Evolutionary conservation across 2,329 filamentous ascomycete genomes (phyloP).

Genomic region (Orbilia brochopaga): DNA sequence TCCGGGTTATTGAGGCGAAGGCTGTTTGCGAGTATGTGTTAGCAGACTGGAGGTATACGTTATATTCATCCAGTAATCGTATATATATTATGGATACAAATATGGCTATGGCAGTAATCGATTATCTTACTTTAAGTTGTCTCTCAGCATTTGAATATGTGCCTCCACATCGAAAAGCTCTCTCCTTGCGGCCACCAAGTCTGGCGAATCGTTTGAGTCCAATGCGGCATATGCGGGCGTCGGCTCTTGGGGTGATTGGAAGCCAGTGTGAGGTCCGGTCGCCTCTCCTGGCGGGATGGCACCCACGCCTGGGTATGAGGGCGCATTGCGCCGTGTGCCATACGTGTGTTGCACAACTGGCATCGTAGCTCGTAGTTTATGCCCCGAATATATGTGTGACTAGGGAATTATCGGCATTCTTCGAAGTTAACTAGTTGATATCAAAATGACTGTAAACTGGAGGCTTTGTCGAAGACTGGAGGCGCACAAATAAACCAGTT

Average conservation of each 20-base stretch:
- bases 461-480: no score
- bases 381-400: no score
- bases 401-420: no score
- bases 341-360: conserved; percentile 40
- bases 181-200: conserved; percentile 30
- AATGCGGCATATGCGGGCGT: conserved; percentile 21
- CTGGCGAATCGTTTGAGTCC: conserved; percentile 18
- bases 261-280: background rate
- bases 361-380: no score
- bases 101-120: no score
- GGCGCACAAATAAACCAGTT: no score
- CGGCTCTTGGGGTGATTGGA: conserved; percentile 16
- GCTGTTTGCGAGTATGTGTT: conserved; percentile 6
- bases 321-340: conserved; percentile 19
- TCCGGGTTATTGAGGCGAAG: background rate
- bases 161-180: conserved; percentile 22
- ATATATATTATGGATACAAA: no score
- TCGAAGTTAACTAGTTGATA: no score
- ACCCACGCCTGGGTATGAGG: conserved; percentile 23
- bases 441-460: no score
- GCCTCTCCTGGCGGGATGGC: background rate
- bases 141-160: conserved; percentile 4
- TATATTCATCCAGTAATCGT: no score
- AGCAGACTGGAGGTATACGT: background rate
- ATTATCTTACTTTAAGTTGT: conserved; percentile 23